Evolutionary conservation across 352 stramenopile species (phyloP).

Genomic region (Pythium phragmitis): DNA sequence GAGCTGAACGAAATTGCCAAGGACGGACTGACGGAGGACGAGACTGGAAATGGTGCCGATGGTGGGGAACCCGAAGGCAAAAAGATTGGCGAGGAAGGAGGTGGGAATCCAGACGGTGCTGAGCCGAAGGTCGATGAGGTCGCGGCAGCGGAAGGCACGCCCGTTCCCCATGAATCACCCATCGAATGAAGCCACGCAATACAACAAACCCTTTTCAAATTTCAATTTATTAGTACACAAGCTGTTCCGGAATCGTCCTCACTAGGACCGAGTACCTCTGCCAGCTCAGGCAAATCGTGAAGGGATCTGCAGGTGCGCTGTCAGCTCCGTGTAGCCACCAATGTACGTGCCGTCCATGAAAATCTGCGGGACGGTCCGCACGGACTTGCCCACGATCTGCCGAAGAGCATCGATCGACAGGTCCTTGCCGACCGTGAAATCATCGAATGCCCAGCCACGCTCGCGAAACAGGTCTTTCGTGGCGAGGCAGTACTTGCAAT

Average conservation of each 20-base stretch:
- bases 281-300: conserved; percentile 46
- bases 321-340: conserved; percentile 75
- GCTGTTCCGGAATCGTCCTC: neutral
- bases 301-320: conserved; percentile 56
- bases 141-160: conserved; percentile 6
- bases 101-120: conserved; percentile 1
- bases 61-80: conserved; percentile 4
- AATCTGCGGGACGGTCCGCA: conserved; percentile 82
- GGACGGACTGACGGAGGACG: neutral
- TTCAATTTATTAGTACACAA: conserved; percentile 14
- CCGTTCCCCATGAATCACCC: neutral
- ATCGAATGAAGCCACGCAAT: neutral
- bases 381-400: conserved; percentile 49
- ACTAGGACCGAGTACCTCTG: neutral
- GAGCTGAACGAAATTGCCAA: conserved; percentile 1
- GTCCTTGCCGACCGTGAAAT: conserved; percentile 55
- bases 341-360: conserved; percentile 78
- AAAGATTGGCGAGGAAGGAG: conserved; percentile 7
- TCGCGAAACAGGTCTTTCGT: conserved; percentile 59
- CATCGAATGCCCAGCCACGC: conserved; percentile 62
- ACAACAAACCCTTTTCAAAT: neutral
- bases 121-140: conserved; percentile 25
- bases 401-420: conserved; percentile 58
- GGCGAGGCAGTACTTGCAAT: conserved; percentile 72
- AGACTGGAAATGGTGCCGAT: neutral